Percentiles rank a stretch among this genome's conserved stretches.
phyloP scores from a whole-genome alignment of 331 rosid species.

The Rosa hybrid region DNA sequence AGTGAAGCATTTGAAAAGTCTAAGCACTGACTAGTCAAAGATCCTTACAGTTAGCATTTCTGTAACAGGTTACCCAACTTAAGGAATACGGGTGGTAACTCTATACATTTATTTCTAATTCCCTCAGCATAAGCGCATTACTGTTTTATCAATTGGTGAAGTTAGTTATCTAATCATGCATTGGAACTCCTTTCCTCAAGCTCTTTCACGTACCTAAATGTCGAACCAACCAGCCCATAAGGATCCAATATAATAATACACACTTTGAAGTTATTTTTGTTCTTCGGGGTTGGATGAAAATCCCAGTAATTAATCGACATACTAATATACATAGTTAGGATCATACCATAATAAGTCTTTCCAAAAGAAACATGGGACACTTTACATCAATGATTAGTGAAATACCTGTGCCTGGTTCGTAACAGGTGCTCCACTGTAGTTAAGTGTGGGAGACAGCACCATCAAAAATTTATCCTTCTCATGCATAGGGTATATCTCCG shows the following conservation, averaged over 20 bases:
- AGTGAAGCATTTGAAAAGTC: not conserved
- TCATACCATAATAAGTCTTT: not conserved
- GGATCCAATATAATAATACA: not conserved
- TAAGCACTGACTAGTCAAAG: not conserved
- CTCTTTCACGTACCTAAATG: not conserved
- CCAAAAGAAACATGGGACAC: constrained; percentile 1
- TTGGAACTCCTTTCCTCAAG: not conserved
- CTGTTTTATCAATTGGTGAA: not conserved
- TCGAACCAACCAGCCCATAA: not conserved
- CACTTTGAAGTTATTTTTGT: not conserved
- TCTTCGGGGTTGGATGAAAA: not conserved
- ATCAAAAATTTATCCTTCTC: constrained; percentile 62
- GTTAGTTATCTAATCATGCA: not conserved
- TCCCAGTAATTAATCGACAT: not conserved
- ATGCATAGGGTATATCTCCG: constrained; percentile 75
- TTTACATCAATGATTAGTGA: not conserved
- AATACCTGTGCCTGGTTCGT: constrained; percentile 49
- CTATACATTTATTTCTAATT: not conserved
- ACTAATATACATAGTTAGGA: not conserved
- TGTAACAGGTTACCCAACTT: not conserved
- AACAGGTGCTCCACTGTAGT: constrained; percentile 44
- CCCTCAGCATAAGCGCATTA: not conserved
- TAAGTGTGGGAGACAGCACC: constrained; percentile 73
- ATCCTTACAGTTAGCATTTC: not conserved
- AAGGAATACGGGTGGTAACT: not conserved